Base-by-base conservation (phyloP, 1,139 yeast genomes). In the Yamadazyma epiphylla region DNA sequence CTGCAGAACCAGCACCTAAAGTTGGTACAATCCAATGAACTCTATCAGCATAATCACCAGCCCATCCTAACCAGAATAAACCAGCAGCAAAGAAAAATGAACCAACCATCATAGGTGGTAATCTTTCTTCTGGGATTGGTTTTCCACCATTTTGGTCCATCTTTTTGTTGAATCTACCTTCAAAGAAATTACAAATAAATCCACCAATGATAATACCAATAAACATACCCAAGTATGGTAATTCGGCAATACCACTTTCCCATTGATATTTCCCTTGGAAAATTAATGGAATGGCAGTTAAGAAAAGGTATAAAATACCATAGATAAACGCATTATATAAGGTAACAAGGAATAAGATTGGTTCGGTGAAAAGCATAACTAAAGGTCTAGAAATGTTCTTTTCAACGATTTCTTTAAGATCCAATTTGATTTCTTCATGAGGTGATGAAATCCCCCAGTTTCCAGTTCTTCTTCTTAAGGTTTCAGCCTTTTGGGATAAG, bases 1-100 rank as follows among this genome's bases (percentile, higher is more conserved):
- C 96, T 29, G 81, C 70, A 43, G 80, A 74, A 0, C 74, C 49
- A 28, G 88, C 88, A 19, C 88, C 82, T 24, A 79, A 57, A 1
- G 89, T 76, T 22, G 95, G 95, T n/a, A 77, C 91, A 43, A 82
- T 80, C 91, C 94, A 87, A 53, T 80, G 94, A 22, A 84, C 75
- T 22, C 58, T 55, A 13, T 78, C 58, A 24, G 71, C 79, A 55
- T 76, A 87, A 45, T 75, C 71, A 48, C 95, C 95, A 2, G 87
- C 64, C 95, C 95, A 86, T 31, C 86, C 77, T 49, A 86, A 68
- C 94, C 94, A 85, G 46, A 87, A 69, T 37, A 87, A 64, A 30
- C 95, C 95, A 40, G 76, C 64, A 21, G 94, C 80, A 64, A 86
- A 85, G 10, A 71, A 53, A 35, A 83, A 42, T 19, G 80, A 77